Evolutionary conservation across 345 rosid genomes (phyloP), one percentile per base, ranked within the genome.

Genomic region (Cochlearia excelsa): DNA sequence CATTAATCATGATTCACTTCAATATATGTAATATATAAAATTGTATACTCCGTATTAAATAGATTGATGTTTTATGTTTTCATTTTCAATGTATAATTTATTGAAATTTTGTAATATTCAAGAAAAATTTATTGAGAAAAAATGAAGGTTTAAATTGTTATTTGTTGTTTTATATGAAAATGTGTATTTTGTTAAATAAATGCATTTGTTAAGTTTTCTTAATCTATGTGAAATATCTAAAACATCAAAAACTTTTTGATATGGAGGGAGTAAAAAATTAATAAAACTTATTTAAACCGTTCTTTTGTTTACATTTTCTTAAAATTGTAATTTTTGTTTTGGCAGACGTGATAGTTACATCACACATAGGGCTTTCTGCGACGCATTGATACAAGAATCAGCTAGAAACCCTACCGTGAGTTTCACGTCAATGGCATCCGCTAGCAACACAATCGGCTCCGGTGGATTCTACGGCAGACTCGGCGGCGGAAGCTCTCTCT

Each of bases 301-400:
- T 38, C 10, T 30, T 7, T 35, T 48, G 33, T 29, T 56, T 47
- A 40, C 28, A 5, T 33, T 4, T 49, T 26, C 2, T 37, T n/a
- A 7, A 16, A 16, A 16, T 16, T 34, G n/a, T 26, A 6, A 0
- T 27, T 7, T 54, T 59, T 34, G 10, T 48, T 65, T 62, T 60
- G 3, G 73, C 74, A 89, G 97, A 78, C 82, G 96, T 10, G 91
- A 89, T 74, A 89, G 96, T 62, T 88, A 86, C 69, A 86, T 88
- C 61, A 86, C 96, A 2, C 96, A 88, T 66, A 77, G 94, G 59
- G 95, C 96, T 31, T 88, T 88, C 59, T 88, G 96, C 26, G 95
- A 88, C 48, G 94, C 95, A 30, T 54, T 88, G 69, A 85, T 91
- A 66, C 96, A 82, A 57, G 94, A 88, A 60, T 79, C 77, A 51